Conservation (phyloP, 2,329 filamentous ascomycete species). For the Tolypocladium amazonense region DNA sequence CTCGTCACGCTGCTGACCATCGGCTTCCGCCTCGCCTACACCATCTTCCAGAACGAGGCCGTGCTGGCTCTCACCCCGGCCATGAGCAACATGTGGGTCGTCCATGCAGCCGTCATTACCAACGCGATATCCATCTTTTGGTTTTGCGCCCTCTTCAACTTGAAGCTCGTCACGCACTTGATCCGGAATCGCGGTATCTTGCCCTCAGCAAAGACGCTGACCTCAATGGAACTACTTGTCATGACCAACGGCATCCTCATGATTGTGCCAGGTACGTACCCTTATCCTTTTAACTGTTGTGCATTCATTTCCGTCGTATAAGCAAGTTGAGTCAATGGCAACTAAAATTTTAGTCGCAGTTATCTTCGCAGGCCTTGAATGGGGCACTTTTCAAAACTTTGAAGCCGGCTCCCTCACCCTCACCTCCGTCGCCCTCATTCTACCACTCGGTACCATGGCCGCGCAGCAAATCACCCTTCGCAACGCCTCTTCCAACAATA, state of each 20-base stretch:
- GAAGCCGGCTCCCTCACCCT: constrained; percentile 38
- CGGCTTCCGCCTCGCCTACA: constrained; percentile 20
- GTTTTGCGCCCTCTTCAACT: constrained; percentile 46
- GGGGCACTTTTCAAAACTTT: constrained; percentile 29
- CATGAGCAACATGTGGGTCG: constrained; percentile 22
- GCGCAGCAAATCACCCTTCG: constrained; percentile 31
- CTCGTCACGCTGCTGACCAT: constrained; percentile 21
- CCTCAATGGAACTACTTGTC: constrained; percentile 42
- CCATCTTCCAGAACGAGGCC: constrained; percentile 24
- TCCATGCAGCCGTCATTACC: constrained; percentile 25
- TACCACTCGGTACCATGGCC: constrained; percentile 41
- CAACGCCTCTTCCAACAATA: constrained; percentile 7
- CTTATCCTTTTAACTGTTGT: not conserved
- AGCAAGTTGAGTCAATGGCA: not conserved
- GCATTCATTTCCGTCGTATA: not conserved
- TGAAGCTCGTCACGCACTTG: constrained; percentile 38
- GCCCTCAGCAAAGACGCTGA: constrained; percentile 28
- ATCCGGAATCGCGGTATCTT: constrained; percentile 35
- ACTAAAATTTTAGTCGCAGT: constrained; percentile 19
- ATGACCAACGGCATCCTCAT: constrained; percentile 47
- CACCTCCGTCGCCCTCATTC: constrained; percentile 38
- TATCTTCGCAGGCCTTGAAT: constrained; percentile 39
- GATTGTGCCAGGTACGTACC: constrained; percentile 38
- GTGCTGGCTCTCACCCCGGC: constrained; percentile 15
- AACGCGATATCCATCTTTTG: constrained; percentile 34